Conservation (phyloP, 2,329 filamentous ascomycete genomes). For the Arthrobotrys iridis region DNA sequence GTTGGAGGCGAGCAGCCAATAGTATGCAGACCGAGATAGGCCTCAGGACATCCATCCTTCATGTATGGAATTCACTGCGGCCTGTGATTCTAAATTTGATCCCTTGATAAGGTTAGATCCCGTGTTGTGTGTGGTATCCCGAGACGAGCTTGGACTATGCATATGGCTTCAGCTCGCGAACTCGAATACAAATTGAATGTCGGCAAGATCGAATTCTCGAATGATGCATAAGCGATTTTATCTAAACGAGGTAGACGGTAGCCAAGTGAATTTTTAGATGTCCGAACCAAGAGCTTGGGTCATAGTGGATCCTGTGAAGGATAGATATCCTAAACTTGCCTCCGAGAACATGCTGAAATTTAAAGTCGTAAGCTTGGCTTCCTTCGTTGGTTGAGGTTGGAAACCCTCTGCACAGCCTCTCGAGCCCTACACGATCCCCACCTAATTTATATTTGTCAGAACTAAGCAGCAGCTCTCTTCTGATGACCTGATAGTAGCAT, state of each 20-base stretch:
- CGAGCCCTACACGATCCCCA: neutral
- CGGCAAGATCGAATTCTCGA: neutral
- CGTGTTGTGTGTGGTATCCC: neutral
- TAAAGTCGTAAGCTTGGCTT: no score
- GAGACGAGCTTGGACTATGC: no score
- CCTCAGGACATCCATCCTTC: neutral
- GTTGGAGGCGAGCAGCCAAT: neutral
- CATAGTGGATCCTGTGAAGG: neutral
- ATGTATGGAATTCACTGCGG: neutral
- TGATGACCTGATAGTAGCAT: conserved; percentile 48
- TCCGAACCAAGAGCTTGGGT: neutral
- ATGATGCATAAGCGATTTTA: neutral
- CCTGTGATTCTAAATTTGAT: conserved; percentile 7
- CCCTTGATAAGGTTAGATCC: neutral
- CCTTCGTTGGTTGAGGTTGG: neutral
- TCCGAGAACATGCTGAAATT: no score
- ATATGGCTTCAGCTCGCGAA: neutral
- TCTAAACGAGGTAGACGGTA: neutral
- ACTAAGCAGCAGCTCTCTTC: neutral
- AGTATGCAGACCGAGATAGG: neutral
- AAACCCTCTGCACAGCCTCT: conserved; percentile 21
- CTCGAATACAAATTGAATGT: neutral
- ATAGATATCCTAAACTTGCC: neutral
- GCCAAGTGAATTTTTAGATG: neutral
- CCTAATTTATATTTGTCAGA: conserved; percentile 28